Evolutionary conservation across 2,329 filamentous ascomycete genomes (phyloP), one percentile per base, ranked within the genome.

Genomic region (Teratosphaeria pseudoeucalypti): DNA sequence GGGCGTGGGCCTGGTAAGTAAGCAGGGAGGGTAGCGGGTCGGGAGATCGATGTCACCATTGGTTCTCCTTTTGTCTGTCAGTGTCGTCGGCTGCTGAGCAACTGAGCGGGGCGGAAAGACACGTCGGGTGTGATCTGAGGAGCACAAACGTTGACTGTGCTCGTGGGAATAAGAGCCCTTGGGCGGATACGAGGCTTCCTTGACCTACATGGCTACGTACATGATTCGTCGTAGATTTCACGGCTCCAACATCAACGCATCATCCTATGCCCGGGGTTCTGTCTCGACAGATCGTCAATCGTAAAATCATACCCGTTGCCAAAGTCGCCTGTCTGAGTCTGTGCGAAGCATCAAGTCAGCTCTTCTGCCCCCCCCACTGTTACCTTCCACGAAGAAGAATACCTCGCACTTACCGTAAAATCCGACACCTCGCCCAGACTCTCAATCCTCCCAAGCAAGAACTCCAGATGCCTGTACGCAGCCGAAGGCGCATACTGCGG

Each of bases 391-490:
- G 4, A 32, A 32, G 9, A 1, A 39, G 10, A 16, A 11, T 16
- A 39, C 23, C 23, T 23, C 23, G 10, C 34, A 39, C 43, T 49
- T 55, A 62, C 57, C 52, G 69, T 73, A 54, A 74, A 74, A 58
- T 72, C 67, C 16, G 66, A 68, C n/a, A 62, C 56, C 58, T 72
- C 73, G 1, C 67, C 73, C 64, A 89, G 68, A 61, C 77, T 82
- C 5, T 82, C 75, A 10, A 91, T 83, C 47, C 88, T 77, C 0
- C 89, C 89, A 1, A 95, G 77, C 65, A 94, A 71, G 67, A 88
- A 87, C 77, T 94, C 89, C 23, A 94, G 71, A 60, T 89, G 85
- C 37, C 89, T 77, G 69, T 88, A 90, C 0, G 85, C 81, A 0
- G 85, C 85, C 14, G 79, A 81, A 0, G 88, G 86, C 19, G 84